Evolutionary conservation across 73 alveolate genomes (phyloP).

Genomic region (Paramecium biaurelia): DNA sequence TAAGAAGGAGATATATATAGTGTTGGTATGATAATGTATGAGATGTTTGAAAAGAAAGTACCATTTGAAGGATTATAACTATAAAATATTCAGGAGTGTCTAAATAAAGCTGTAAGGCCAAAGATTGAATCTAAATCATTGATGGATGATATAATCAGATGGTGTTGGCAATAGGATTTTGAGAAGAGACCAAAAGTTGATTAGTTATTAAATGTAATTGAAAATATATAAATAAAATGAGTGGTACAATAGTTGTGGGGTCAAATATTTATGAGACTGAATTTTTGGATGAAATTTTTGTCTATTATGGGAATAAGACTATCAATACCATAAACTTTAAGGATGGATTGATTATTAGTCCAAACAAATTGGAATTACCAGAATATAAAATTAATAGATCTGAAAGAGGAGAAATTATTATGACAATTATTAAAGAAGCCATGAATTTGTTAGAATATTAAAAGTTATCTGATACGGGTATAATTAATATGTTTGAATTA

Average conservation of each 20-base stretch:
- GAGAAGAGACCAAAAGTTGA: slow-evolving; percentile 35
- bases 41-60: background rate
- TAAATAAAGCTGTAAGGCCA: background rate
- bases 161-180: slow-evolving; percentile 30
- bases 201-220: slow-evolving; percentile 14
- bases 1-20: slow-evolving; percentile 18
- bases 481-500: background rate
- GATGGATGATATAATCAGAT: background rate
- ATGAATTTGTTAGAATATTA: background rate
- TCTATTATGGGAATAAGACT: background rate
- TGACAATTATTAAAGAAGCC: background rate
- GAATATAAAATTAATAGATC: background rate
- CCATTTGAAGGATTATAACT: slow-evolving; percentile 5
- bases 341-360: background rate
- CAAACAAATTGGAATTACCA: background rate
- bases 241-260: slow-evolving; percentile 39
- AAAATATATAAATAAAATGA: slow-evolving; percentile 8
- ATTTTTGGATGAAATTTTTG: background rate
- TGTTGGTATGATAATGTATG: slow-evolving; percentile 44
- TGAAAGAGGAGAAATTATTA: background rate
- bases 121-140: slow-evolving; percentile 16
- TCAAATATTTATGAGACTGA: slow-evolving; percentile 5
- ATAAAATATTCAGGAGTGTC: background rate
- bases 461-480: background rate
- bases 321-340: background rate